Conservation (phyloP, 2,329 filamentous ascomycete species). For the Drechslerella dactyloides region DNA sequence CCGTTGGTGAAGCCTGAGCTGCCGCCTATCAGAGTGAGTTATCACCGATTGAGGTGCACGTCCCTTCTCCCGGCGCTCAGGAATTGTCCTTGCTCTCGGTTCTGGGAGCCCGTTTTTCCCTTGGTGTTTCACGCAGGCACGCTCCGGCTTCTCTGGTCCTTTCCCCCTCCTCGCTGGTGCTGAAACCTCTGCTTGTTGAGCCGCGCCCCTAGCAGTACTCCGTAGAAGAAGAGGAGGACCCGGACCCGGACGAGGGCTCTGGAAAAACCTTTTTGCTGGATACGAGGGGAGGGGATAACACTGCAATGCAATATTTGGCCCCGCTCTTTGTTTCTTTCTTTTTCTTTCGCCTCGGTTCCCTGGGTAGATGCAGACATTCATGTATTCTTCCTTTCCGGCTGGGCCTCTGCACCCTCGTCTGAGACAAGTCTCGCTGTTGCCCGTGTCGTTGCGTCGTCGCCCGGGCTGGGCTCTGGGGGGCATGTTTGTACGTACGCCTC, state of each 20-base stretch:
- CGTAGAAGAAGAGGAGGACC: constrained; percentile 3
- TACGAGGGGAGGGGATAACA: constrained; percentile 13
- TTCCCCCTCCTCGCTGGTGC: constrained; percentile 19
- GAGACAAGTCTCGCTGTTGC: constrained; percentile 23
- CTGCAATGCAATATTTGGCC: constrained; percentile 17
- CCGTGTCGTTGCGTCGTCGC: neutral
- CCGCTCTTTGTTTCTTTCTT: constrained; percentile 26
- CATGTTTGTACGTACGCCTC: neutral
- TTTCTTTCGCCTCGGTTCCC: constrained; percentile 19
- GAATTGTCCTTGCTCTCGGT: constrained; percentile 36
- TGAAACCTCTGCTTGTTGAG: constrained; percentile 42
- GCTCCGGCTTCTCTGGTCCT: constrained; percentile 17
- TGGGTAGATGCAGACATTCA: constrained; percentile 5
- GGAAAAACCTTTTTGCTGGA: constrained; percentile 50
- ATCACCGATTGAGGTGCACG: constrained; percentile 46
- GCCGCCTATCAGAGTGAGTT: constrained; percentile 40
- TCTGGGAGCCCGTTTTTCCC: constrained; percentile 44
- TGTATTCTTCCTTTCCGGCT: constrained; percentile 42
- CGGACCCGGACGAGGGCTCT: constrained; percentile 41
- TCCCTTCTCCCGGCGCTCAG: constrained; percentile 23
- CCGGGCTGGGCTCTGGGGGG: too few species aligned
- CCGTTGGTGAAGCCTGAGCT: constrained; percentile 18
- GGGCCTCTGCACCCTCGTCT: constrained; percentile 30
- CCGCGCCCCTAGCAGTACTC: constrained; percentile 21
- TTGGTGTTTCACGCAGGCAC: constrained; percentile 46